Conservation (phyloP, 192 early-diverging fungal species). For the Phycomyces blakesleeanus region DNA sequence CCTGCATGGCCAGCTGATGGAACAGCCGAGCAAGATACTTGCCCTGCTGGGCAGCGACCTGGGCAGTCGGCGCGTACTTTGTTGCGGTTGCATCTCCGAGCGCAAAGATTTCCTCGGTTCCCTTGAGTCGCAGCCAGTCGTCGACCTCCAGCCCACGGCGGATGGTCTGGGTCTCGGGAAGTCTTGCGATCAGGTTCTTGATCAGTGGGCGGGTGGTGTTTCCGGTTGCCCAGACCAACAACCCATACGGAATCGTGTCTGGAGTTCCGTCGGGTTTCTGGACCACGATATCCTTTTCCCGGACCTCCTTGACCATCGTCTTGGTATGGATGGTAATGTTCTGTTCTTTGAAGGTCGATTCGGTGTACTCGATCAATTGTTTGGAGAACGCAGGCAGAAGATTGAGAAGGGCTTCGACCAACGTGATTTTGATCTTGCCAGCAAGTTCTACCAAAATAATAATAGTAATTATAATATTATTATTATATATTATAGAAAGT, state of each 20-base stretch:
- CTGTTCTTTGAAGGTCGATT: conserved; percentile 70
- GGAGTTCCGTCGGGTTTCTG: conserved; percentile 56
- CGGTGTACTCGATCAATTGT: conserved; percentile 77
- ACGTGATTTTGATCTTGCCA: conserved; percentile 72
- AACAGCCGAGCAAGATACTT: conserved; percentile 77
- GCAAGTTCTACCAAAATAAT: conserved; percentile 48
- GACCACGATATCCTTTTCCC: conserved; percentile 68
- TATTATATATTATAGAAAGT: too few species aligned
- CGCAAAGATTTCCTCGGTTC: conserved; percentile 59
- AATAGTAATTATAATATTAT: too few species aligned
- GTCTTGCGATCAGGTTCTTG: conserved; percentile 57
- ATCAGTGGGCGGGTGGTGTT: conserved; percentile 70
- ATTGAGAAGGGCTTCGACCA: conserved; percentile 74
- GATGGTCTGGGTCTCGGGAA: conserved; percentile 55
- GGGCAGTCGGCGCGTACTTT: conserved; percentile 77
- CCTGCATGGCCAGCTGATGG: conserved; percentile 52
- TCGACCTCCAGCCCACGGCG: conserved; percentile 71
- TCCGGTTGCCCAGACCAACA: conserved; percentile 87
- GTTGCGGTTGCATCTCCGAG: conserved; percentile 74
- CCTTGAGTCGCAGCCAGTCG: conserved; percentile 65
- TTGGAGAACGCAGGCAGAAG: conserved; percentile 78
- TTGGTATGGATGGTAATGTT: conserved; percentile 71
- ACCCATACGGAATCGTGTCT: conserved; percentile 67
- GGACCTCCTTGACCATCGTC: conserved; percentile 78
- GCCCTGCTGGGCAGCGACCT: conserved; percentile 88